These are phyloP conservation scores for Candida nemodendra DNA, from an alignment of 805 yeast species.

Conservation along the genomic window DNA sequence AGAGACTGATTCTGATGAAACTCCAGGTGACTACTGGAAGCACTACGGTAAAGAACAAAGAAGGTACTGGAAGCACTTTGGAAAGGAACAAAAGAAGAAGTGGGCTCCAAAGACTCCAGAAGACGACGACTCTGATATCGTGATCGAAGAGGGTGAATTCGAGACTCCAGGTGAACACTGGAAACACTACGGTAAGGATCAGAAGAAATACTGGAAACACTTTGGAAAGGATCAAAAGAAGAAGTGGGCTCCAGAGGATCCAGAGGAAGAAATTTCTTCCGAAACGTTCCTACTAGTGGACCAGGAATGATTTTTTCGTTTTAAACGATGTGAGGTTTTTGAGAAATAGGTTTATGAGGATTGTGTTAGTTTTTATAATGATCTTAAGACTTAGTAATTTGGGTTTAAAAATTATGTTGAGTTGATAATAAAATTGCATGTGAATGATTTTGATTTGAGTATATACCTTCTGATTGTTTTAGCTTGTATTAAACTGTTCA, in stretches of 20 bases:
- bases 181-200: conserved; percentile 22
- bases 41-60: conserved; percentile 21
- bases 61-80: conserved; percentile 26
- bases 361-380: too few species aligned
- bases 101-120: conserved; percentile 21
- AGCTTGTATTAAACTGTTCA: too few species aligned
- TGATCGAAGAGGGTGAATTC: conserved; percentile 8
- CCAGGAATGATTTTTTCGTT: conserved; percentile 2
- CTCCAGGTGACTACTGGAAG: conserved; percentile 23
- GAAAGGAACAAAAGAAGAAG: conserved; percentile 27
- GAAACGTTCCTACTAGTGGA: conserved; percentile 1
- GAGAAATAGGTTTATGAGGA: too few species aligned
- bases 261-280: conserved; percentile 6
- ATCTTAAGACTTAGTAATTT: too few species aligned
- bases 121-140: too few species aligned
- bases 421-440: too few species aligned
- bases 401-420: too few species aligned
- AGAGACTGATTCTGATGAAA: conserved; percentile 7
- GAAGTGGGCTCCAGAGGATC: conserved; percentile 18
- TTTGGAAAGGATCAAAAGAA: conserved; percentile 23
- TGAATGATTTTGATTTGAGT: too few species aligned
- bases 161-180: conserved; percentile 20
- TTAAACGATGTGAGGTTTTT: not conserved
- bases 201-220: conserved; percentile 19
- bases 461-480: too few species aligned